A percentile compares a stretch with the other conserved stretches of the same genome.
phyloP scores from a whole-genome alignment of 2,329 filamentous ascomycete genomes.

The Fusarium piperis region DNA sequence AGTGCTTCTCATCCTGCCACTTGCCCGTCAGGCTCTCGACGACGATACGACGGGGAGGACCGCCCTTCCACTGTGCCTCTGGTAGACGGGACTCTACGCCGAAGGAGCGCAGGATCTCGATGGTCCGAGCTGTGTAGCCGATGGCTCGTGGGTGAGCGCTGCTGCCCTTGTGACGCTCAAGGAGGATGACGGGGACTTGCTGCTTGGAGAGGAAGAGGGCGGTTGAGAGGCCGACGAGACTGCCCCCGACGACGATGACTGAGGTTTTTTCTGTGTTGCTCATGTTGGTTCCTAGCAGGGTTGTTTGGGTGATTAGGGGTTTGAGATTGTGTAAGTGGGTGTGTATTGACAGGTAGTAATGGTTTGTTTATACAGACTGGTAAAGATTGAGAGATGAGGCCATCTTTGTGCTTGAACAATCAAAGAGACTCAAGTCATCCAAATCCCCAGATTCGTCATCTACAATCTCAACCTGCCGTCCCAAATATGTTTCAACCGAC shows the following conservation, averaged over 20 bases:
- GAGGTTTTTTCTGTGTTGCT: slow-evolving; percentile 11
- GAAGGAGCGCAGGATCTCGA: slow-evolving; percentile 48
- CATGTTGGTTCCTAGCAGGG: not conserved
- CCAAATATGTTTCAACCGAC: not conserved
- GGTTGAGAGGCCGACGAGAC: slow-evolving; percentile 51
- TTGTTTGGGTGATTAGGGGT: not conserved
- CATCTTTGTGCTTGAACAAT: not conserved
- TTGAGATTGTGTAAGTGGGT: not conserved
- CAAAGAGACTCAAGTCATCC: not conserved
- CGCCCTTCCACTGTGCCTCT: slow-evolving; percentile 23
- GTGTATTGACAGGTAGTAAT: not conserved
- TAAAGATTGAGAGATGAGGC: not conserved
- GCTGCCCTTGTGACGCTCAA: slow-evolving; percentile 49
- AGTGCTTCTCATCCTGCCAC: slow-evolving; percentile 35
- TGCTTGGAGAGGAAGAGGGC: slow-evolving; percentile 49
- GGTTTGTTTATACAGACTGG: not conserved
- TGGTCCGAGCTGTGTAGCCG: slow-evolving; percentile 49
- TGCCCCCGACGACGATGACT: slow-evolving; percentile 53
- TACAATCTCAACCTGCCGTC: not conserved
- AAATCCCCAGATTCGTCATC: not conserved
- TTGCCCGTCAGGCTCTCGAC: slow-evolving; percentile 36
- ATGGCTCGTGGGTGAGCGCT: slow-evolving; percentile 51
- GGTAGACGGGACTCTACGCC: slow-evolving; percentile 34
- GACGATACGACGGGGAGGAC: slow-evolving; percentile 30
- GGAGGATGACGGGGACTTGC: slow-evolving; percentile 45